Evolutionary conservation across 2,329 filamentous ascomycete genomes (phyloP), one percentile per base, ranked within the genome.

Genomic region (Microthyrium microscopicum): DNA sequence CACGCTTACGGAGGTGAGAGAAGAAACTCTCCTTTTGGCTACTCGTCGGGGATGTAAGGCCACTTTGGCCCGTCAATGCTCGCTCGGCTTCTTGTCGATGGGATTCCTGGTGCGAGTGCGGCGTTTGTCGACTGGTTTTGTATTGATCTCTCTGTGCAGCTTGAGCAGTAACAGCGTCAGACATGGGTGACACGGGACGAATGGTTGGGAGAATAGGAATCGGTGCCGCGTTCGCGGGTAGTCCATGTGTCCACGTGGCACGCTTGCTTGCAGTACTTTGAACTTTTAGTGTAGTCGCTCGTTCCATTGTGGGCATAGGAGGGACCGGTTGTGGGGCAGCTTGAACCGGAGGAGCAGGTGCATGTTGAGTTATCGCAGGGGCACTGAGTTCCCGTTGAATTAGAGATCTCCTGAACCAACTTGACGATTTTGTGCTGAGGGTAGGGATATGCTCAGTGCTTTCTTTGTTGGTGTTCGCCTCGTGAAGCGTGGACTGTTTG

Each of bases 171-270:
- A 93, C 83, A 33, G 83, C 71, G 55, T 94, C 85, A 5, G 85
- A 89, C n/a, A 95, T 56, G n/a, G 89, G 89, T 24, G 89, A 95
- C 33, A 95, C 85, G 9, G 89, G 87, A 42, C 79, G 73, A 46
- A 95, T 93, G 1, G 85, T 93, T 9, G 89, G 89, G 31, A 98
- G 63, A 41, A 98, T 98, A 6, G 83, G 83, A 70, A 98, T 98
- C 4, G 89, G 89, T 31, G 84, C 83, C 40, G 71, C 77, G 41
- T 78, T 83, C 7, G 74, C 73, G 13, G 70, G 64, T 8, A 62
- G 58, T 30, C 84, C 83, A 51, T 87, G 89, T 27, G 79, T 77
- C 89, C 89, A 98, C 19, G 89, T 95, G 32, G 83, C 78, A 49
- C 89, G 75, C 64, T 98, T 98, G 47, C 63, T 68, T 12, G 71